Conservation (phyloP, 2,329 filamentous ascomycete genomes). For the Fusarium robinianum region DNA sequence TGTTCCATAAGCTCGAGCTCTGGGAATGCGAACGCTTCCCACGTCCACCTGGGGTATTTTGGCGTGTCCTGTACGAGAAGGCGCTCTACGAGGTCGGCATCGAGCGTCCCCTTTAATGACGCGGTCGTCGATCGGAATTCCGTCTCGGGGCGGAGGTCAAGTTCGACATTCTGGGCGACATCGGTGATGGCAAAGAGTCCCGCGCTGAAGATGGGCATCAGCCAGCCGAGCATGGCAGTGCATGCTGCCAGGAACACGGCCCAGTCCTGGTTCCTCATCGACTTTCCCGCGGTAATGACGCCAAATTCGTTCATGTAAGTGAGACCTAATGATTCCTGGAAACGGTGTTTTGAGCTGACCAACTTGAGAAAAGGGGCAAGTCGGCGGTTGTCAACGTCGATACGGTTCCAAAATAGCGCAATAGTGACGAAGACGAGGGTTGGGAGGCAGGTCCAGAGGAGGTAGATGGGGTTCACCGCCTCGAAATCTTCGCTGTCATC, state of each 20-base stretch:
- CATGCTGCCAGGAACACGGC: constrained; percentile 35
- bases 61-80: constrained; percentile 29
- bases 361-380: constrained; percentile 36
- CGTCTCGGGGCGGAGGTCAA: constrained; percentile 30
- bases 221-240: constrained; percentile 35
- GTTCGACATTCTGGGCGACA: constrained; percentile 20
- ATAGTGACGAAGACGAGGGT: constrained; percentile 30
- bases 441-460: constrained; percentile 36
- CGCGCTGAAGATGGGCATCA: constrained; percentile 38
- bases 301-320: constrained; percentile 39
- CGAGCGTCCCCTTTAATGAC: constrained; percentile 19
- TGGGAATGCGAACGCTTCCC: constrained; percentile 34
- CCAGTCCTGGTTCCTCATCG: constrained; percentile 34
- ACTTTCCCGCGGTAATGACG: constrained; percentile 30
- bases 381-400: constrained; percentile 35
- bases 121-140: constrained; percentile 29
- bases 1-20: constrained; percentile 23
- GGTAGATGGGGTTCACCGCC: constrained; percentile 23
- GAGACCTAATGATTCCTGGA: constrained; percentile 33
- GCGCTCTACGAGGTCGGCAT: constrained; percentile 21
- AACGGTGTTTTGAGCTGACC: constrained; percentile 23
- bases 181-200: constrained; percentile 35
- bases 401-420: constrained; percentile 30
- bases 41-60: constrained; percentile 35
- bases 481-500: constrained; percentile 28